A percentile compares a stretch with the other conserved stretches of the same genome.
phyloP scores from a whole-genome alignment of 2,329 filamentous ascomycete genomes.

The Diaporthe humulicola region DNA sequence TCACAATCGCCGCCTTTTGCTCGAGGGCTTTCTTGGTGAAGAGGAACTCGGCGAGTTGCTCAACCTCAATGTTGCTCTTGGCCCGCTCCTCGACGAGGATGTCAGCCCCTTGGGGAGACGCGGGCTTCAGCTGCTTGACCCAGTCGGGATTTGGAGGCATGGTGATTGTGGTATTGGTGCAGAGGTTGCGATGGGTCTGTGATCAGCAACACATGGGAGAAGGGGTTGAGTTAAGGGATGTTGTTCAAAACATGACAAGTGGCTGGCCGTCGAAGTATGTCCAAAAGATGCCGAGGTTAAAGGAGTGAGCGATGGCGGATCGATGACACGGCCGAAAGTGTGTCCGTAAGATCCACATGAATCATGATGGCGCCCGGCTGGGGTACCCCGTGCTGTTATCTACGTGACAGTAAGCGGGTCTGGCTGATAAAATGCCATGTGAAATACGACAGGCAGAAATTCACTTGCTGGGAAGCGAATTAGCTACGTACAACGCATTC shows the following conservation, averaged over 20 bases:
- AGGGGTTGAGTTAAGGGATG: not conserved
- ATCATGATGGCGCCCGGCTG: conserved; percentile 18
- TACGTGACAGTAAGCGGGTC: not conserved
- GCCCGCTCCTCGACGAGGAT: conserved; percentile 77
- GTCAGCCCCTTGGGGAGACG: conserved; percentile 77
- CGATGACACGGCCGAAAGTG: conserved; percentile 25
- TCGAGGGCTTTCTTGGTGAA: conserved; percentile 76
- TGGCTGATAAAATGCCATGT: conserved; percentile 14
- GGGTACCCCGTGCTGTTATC: conserved; percentile 18
- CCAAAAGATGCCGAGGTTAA: conserved; percentile 26
- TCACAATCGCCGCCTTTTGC: conserved; percentile 70
- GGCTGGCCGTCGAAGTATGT: conserved; percentile 12
- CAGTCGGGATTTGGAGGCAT: conserved; percentile 42
- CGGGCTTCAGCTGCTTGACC: conserved; percentile 51
- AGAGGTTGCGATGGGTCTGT: not conserved
- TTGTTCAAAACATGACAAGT: not conserved
- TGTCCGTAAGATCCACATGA: conserved; percentile 24
- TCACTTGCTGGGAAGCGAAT: not conserved
- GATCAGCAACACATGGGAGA: not conserved
- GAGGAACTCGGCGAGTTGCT: conserved; percentile 76
- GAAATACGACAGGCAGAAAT: not conserved
- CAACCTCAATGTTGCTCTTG: conserved; percentile 75
- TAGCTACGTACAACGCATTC: not conserved
- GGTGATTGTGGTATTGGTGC: not conserved
- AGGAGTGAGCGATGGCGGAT: conserved; percentile 27